Evolutionary conservation across 306 rosid genomes (phyloP), one percentile per base, ranked within the genome.

Genomic region (Vigna radiata): DNA sequence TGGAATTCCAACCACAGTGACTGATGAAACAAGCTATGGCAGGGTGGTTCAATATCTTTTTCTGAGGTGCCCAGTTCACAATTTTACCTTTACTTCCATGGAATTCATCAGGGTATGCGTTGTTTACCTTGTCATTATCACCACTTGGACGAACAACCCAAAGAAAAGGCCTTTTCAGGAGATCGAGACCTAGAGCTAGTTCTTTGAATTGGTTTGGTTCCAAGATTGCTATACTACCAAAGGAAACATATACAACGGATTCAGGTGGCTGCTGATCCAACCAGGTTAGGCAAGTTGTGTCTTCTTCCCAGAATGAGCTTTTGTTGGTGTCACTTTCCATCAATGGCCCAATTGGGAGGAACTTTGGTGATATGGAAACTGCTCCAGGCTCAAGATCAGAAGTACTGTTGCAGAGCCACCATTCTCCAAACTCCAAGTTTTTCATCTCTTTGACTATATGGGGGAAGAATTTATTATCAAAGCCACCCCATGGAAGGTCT

Each of bases 1-100:
- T 77, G 4, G 90, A 88, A 47, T 86, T 88, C 92, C 90, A 88
- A 29, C 90, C 90, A 50, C 88, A 88, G 5, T 88, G 90, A 58
- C 85, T 82, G 17, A 88, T 11, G 53, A 88, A 88, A 25, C 87
- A 88, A 52, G 88, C 79, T 15, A 80, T 68, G 6, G 88, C 37
- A 56, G 80, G 80, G 33, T 88, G 87, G n/a, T 52, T 54, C 29
- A 86, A 59, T 79, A 86, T 82, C 66, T 82, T 86, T 11, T 37
- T 73, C 4, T 86, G 90, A 1, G 92, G 80, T 0, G 37, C 83
- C 87, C 88, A 88, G 16, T 46, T 8, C 0, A 88, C 81, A 33
- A 86, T 74, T 56, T 77, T 70, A 2, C 84, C 88, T 64, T 19
- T 33, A 10, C 25, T 72, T 29, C 81, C 81, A 46, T 39, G 43